Conservation (phyloP, 129 eudicot species). For the Sambucus nigra region DNA sequence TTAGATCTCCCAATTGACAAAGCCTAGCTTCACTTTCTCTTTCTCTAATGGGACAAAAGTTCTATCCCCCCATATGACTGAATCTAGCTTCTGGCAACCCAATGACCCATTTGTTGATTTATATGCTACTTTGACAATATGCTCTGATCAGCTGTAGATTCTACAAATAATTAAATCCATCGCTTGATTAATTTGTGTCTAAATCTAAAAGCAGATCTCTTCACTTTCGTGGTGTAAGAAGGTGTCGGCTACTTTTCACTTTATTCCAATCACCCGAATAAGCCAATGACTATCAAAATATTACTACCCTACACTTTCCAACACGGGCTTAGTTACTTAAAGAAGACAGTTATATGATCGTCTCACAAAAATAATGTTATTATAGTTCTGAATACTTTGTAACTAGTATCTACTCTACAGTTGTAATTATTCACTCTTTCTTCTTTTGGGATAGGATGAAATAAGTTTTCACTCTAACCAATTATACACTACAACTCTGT, state of each 20-base stretch:
- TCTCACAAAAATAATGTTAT: no score
- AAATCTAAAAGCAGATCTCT: conserved; percentile 14
- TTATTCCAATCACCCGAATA: conserved; percentile 27
- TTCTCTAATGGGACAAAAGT: conserved; percentile 38
- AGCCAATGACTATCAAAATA: conserved; percentile 8
- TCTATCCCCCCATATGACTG: conserved; percentile 15
- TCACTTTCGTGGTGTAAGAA: conserved; percentile 25
- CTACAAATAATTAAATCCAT: not conserved
- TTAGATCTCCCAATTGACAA: conserved; percentile 21
- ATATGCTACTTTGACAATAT: not conserved
- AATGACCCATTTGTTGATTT: not conserved
- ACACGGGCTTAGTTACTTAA: not conserved
- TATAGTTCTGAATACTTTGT: no score
- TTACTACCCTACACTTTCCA: not conserved
- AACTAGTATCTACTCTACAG: no score
- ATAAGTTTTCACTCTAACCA: no score
- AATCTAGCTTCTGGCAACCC: conserved; percentile 9
- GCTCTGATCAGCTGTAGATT: not conserved
- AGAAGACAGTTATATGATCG: not conserved
- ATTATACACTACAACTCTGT: no score
- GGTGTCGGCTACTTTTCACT: conserved; percentile 36
- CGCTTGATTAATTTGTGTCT: not conserved
- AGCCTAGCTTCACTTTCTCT: conserved; percentile 34
- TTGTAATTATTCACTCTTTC: no score
- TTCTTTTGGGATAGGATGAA: no score